These are phyloP conservation scores for Cadophora sp. DNA, from an alignment of 2,329 filamentous ascomycete genomes.

Conservation along the genomic window DNA sequence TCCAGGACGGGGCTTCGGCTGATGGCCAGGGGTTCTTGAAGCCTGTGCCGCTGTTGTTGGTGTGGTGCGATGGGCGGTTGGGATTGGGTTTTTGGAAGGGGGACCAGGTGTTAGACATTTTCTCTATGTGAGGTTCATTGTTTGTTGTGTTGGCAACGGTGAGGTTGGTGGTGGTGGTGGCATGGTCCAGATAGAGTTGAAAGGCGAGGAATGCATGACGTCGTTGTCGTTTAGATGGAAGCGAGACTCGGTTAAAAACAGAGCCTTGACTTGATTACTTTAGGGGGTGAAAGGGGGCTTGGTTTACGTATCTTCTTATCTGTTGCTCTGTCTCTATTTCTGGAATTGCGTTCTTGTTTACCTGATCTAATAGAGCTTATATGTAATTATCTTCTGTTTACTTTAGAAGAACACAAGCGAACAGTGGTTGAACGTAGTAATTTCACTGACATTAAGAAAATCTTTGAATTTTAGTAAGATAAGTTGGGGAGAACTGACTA, in stretches of 20 bases:
- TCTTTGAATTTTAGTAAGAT: too few species aligned
- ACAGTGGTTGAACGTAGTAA: too few species aligned
- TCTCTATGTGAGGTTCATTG: neutral
- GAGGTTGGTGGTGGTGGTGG: neutral
- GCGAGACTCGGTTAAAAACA: neutral
- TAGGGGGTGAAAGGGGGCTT: neutral
- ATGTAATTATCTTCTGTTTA: too few species aligned
- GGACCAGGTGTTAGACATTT: slow-evolving; percentile 4
- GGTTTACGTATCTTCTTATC: neutral
- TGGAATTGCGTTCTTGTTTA: too few species aligned
- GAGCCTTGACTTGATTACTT: neutral
- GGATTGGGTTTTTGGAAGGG: neutral
- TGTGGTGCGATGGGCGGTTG: slow-evolving; percentile 32
- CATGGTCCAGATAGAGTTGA: too few species aligned
- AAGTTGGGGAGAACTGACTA: too few species aligned
- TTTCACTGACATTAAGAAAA: too few species aligned
- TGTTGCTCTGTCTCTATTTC: neutral
- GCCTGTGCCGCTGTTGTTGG: slow-evolving; percentile 29
- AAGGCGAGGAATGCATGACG: neutral
- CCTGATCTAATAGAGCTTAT: too few species aligned
- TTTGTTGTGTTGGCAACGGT: neutral
- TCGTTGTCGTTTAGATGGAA: neutral
- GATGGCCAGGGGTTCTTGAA: slow-evolving; percentile 41
- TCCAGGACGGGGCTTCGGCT: slow-evolving; percentile 32
- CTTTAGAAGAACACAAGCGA: too few species aligned